phyloP scores from a whole-genome alignment of 2,329 filamentous ascomycete species.

The Alternaria infectoria region DNA sequence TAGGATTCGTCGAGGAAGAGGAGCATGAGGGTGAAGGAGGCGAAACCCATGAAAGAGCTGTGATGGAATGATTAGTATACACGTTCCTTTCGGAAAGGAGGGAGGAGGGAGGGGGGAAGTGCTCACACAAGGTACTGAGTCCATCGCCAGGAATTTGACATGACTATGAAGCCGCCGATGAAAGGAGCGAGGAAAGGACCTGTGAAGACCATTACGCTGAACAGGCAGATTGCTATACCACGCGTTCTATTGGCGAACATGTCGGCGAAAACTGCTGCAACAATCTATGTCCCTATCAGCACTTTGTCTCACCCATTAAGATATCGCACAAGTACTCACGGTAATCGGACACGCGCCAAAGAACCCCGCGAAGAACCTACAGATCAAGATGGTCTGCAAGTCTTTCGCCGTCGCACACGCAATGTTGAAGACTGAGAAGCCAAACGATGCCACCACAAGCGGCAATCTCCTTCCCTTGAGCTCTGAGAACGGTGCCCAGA shows the following conservation, averaged over 20 bases:
- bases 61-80: neutral
- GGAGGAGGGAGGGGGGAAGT: too few relatives aligned
- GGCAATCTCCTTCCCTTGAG: slow-evolving; percentile 58
- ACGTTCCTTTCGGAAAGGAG: neutral
- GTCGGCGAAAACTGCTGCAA: slow-evolving; percentile 63
- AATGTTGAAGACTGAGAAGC: slow-evolving; percentile 59
- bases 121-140: slow-evolving; percentile 58
- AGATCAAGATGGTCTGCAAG: slow-evolving; percentile 60
- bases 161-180: slow-evolving; percentile 62
- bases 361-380: slow-evolving; percentile 60
- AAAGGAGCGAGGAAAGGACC: slow-evolving; percentile 62
- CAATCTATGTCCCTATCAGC: slow-evolving; percentile 34
- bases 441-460: slow-evolving; percentile 57
- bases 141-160: slow-evolving; percentile 61
- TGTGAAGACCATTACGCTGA: slow-evolving; percentile 59
- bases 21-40: slow-evolving; percentile 56
- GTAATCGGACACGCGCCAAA: slow-evolving; percentile 62
- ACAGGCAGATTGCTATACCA: slow-evolving; percentile 56
- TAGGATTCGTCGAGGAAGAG: slow-evolving; percentile 65
- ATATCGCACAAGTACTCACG: slow-evolving; percentile 43
- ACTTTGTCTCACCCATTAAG: neutral
- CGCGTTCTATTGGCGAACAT: slow-evolving; percentile 57
- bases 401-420: slow-evolving; percentile 59
- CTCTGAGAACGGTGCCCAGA: slow-evolving; percentile 61
- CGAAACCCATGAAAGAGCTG: slow-evolving; percentile 60